These are phyloP conservation scores for Ramularia collo-cygni DNA, from an alignment of 2,329 filamentous ascomycete genomes.

Conservation along the genomic window DNA sequence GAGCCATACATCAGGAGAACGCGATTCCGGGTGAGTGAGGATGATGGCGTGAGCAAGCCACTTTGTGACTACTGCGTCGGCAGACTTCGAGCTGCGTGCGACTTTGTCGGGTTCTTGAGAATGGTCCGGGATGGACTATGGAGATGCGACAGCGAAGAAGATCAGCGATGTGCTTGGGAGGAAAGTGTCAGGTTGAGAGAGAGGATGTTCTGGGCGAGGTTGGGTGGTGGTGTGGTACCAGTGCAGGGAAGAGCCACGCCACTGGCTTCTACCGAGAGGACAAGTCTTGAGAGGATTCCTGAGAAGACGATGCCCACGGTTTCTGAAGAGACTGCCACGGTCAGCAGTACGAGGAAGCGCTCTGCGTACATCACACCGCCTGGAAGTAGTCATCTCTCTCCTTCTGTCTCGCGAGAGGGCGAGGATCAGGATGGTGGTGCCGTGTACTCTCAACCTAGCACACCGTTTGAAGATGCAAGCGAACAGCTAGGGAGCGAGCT, in stretches of 20 bases:
- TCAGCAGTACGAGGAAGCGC: conserved; percentile 5
- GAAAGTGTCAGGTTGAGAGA: conserved; percentile 85
- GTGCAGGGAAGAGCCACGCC: conserved; percentile 18
- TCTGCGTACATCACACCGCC: conserved; percentile 7
- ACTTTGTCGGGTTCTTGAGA: conserved; percentile 84
- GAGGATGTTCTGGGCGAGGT: conserved; percentile 93
- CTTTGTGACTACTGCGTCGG: conserved; percentile 82
- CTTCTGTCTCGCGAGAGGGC: not conserved
- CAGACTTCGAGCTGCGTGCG: conserved; percentile 79
- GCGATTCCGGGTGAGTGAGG: conserved; percentile 82
- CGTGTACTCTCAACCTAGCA: conserved; percentile 6
- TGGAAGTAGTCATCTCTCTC: not conserved
- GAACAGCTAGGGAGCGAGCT: conserved; percentile 10
- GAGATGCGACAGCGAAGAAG: conserved; percentile 73
- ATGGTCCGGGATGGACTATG: conserved; percentile 91
- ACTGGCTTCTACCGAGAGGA: conserved; percentile 9
- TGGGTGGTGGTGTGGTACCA: conserved; percentile 86
- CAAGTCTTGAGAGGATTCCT: conserved; percentile 18
- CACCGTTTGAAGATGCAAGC: conserved; percentile 18
- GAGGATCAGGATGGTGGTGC: conserved; percentile 5
- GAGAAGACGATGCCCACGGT: conserved; percentile 6
- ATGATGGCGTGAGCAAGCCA: conserved; percentile 77
- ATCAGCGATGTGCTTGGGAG: conserved; percentile 86
- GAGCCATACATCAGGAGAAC: conserved; percentile 69
- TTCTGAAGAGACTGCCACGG: conserved; percentile 1